Conservation (phyloP, 2,329 filamentous ascomycete species). For the Hypoxylon sp. region DNA sequence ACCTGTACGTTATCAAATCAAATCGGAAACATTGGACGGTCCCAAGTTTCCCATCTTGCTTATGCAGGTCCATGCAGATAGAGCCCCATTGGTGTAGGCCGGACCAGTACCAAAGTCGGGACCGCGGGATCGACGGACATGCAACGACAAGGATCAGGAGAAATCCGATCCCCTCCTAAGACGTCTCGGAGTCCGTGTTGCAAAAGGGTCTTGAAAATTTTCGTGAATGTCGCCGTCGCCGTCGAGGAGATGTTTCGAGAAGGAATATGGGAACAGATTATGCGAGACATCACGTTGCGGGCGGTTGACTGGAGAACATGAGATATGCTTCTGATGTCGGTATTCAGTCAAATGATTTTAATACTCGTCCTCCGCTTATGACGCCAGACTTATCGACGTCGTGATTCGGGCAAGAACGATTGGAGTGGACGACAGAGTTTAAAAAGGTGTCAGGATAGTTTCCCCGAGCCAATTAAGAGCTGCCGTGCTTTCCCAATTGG, state of each 20-base stretch:
- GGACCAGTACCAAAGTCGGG: conserved; percentile 30
- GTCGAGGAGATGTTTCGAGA: conserved; percentile 30
- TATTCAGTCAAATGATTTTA: conserved; percentile 16
- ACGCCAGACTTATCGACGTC: neutral
- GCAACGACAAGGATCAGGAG: conserved; percentile 39
- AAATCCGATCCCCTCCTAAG: conserved; percentile 36
- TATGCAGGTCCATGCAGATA: conserved; percentile 35
- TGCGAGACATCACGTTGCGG: conserved; percentile 6
- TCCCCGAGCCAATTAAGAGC: conserved; percentile 34
- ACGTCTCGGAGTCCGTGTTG: conserved; percentile 36
- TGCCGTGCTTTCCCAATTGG: conserved; percentile 30
- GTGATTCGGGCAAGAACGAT: neutral
- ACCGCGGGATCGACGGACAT: conserved; percentile 43
- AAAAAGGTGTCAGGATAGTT: conserved; percentile 15
- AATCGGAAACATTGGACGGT: conserved; percentile 43
- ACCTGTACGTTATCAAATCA: conserved; percentile 35
- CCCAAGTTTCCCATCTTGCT: conserved; percentile 39
- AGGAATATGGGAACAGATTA: conserved; percentile 1
- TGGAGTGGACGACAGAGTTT: conserved; percentile 17
- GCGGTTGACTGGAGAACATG: conserved; percentile 1
- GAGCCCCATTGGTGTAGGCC: conserved; percentile 34
- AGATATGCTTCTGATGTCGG: conserved; percentile 3
- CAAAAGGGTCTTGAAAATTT: conserved; percentile 31
- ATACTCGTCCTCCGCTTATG: conserved; percentile 20
- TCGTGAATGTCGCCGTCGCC: conserved; percentile 35